phyloP scores from a whole-genome alignment of 2,329 filamentous ascomycete species.

The Aspergillus viridinutans region DNA sequence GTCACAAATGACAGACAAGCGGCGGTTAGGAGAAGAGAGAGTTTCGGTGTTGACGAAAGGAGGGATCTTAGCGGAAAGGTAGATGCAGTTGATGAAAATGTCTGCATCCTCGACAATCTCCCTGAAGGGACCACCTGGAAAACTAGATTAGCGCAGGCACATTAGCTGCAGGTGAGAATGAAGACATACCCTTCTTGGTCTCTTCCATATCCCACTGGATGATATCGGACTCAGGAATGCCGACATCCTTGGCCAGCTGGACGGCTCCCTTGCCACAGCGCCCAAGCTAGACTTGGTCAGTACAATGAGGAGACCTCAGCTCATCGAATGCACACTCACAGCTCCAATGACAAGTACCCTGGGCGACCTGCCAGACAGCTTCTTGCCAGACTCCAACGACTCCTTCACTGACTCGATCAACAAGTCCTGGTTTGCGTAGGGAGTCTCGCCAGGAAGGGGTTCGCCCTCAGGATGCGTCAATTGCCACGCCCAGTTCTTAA shows the following conservation, averaged over 20 bases:
- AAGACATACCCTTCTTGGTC: constrained; percentile 57
- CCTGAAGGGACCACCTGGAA: constrained; percentile 62
- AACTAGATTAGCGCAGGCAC: constrained; percentile 19
- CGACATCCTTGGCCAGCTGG: constrained; percentile 71
- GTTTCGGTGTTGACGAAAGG: constrained; percentile 72
- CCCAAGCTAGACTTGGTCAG: constrained; percentile 27
- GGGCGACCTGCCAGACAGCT: constrained; percentile 64
- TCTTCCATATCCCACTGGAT: constrained; percentile 74
- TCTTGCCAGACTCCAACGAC: constrained; percentile 61
- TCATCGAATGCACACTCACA: constrained; percentile 31
- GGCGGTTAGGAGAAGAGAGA: constrained; percentile 64
- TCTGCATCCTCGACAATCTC: constrained; percentile 67
- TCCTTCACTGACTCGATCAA: constrained; percentile 72
- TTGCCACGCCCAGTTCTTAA: constrained; percentile 82
- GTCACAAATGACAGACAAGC: constrained; percentile 75
- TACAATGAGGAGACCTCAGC: neutral
- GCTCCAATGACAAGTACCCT: constrained; percentile 80
- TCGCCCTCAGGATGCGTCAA: constrained; percentile 63
- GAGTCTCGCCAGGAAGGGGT: constrained; percentile 59
- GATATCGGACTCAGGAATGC: constrained; percentile 66
- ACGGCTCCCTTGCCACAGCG: constrained; percentile 83
- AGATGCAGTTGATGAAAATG: constrained; percentile 86
- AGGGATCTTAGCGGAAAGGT: constrained; percentile 72
- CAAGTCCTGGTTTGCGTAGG: constrained; percentile 63
- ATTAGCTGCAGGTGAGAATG: neutral